phyloP scores from a whole-genome alignment of 768 basidiomycete species.

The Mycena galericulata region DNA sequence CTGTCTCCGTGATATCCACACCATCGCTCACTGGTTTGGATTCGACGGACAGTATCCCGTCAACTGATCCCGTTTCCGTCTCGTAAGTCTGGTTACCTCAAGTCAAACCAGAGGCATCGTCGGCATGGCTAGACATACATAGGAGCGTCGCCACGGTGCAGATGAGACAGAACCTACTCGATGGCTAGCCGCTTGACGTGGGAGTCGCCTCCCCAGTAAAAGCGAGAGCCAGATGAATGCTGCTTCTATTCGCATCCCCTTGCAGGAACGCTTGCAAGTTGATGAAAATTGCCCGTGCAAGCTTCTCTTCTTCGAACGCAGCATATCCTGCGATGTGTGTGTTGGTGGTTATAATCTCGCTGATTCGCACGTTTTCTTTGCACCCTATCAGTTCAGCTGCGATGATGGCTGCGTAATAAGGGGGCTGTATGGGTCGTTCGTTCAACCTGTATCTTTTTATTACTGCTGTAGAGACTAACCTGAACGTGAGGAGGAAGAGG shows the following conservation, averaged over 20 bases:
- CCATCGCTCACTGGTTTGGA: constrained; percentile 35
- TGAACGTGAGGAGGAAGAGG: constrained; percentile 72
- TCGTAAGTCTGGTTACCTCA: constrained; percentile 74
- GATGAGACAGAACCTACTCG: constrained; percentile 44
- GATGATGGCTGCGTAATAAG: constrained; percentile 74
- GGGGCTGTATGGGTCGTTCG: constrained; percentile 43
- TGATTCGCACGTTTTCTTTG: constrained; percentile 51
- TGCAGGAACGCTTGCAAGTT: constrained; percentile 66
- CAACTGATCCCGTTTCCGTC: constrained; percentile 55
- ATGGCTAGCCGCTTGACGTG: constrained; percentile 61
- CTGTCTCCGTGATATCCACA: constrained; percentile 49
- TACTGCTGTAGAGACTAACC: background rate
- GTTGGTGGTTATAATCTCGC: constrained; percentile 63
- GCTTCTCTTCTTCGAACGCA: constrained; percentile 59
- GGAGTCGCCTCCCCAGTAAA: constrained; percentile 48
- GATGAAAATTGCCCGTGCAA: constrained; percentile 67
- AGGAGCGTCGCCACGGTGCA: background rate
- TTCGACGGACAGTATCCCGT: constrained; percentile 48
- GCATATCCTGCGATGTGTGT: constrained; percentile 69
- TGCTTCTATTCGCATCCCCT: constrained; percentile 48
- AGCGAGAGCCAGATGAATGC: constrained; percentile 55
- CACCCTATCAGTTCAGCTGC: constrained; percentile 67
- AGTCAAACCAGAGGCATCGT: constrained; percentile 62
- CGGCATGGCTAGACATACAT: constrained; percentile 53
- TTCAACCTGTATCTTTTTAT: background rate